Evolutionary conservation across 306 rosid genomes (phyloP), one percentile per base, ranked within the genome.

Genomic region (Trifolium dubium): DNA sequence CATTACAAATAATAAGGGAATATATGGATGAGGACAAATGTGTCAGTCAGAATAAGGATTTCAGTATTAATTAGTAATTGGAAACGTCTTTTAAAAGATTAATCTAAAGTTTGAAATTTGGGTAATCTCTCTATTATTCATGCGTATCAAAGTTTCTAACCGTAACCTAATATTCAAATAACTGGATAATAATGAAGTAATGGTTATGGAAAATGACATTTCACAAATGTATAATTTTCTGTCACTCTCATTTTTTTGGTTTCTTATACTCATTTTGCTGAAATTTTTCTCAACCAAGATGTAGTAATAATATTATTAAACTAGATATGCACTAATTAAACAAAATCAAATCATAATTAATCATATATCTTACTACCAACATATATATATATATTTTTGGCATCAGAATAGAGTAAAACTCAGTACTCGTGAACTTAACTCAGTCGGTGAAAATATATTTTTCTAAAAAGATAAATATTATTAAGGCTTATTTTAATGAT

Each of bases 121-220:
- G 73, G 69, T 63, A 44, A 23, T 67, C 75, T 66, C 66, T 78
- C 76, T 81, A 13, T 61, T 49, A 56, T 61, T 31, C 54, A 56
- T 74, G 73, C 71, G 74, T 77, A 82, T 79, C 81, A 79, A 82
- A 70, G 71, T 81, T 77, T 75, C 67, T 32, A 82, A 82, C 44
- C 0, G 49, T 70, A 56, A 31, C 80, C 71, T 47, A 75, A 75
- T 78, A 74, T 75, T 71, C 77, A 77, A 72, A 79, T 76, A 69
- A 44, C 82, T 64, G 67, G 79, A 77, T 43, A 40, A 77, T 43
- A 40, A 79, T 64, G 79, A 43, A 82, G 73, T 55, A 67, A 41
- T 61, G 75, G 78, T 78, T 19, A 77, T 49, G 80, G 88, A 84
- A 73, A 75, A 83, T 37, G 86, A 87, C 76, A 10, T 72, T 53